A percentile compares a stretch with the other conserved stretches of the same genome.
phyloP scores from a whole-genome alignment of 2,329 filamentous ascomycete species.

The Shiraia bambusicola region DNA sequence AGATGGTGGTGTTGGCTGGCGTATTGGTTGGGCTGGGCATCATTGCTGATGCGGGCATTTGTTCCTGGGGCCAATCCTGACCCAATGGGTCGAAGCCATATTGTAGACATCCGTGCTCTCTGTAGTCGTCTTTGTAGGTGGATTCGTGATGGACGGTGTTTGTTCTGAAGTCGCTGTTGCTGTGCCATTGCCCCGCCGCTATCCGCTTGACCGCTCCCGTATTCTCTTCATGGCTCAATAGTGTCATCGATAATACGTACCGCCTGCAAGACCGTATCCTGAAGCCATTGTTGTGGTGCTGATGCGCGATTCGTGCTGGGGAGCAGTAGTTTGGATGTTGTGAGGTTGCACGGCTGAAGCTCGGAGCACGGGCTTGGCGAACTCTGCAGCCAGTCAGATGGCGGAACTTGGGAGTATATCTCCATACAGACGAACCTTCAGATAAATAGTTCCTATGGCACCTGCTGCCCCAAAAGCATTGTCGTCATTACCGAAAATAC shows the following conservation, averaged over 20 bases:
- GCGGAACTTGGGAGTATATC: too few species aligned
- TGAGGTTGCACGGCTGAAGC: slow-evolving; percentile 10
- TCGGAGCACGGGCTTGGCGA: background rate
- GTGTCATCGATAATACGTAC: slow-evolving; percentile 52
- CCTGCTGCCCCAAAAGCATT: too few species aligned
- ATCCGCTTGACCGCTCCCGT: slow-evolving; percentile 10
- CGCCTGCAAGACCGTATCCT: slow-evolving; percentile 78
- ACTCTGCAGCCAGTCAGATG: too few species aligned
- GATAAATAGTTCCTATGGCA: too few species aligned
- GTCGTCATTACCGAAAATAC: too few species aligned
- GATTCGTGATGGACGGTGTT: slow-evolving; percentile 2
- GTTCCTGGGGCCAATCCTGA: too few species aligned
- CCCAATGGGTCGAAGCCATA: too few species aligned
- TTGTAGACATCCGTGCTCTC: background rate
- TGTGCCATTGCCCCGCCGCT: slow-evolving; percentile 21
- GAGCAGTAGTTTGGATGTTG: slow-evolving; percentile 3
- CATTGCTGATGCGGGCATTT: background rate
- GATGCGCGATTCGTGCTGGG: slow-evolving; percentile 23
- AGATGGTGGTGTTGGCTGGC: too few species aligned
- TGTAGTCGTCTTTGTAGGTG: background rate
- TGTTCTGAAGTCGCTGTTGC: slow-evolving; percentile 11
- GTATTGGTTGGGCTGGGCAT: background rate
- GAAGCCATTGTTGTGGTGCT: slow-evolving; percentile 66
- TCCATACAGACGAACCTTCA: too few species aligned
- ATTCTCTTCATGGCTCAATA: slow-evolving; percentile 1